Conservation (phyloP, 1,284 basidiomycete species). For the Peniophora sp. region DNA sequence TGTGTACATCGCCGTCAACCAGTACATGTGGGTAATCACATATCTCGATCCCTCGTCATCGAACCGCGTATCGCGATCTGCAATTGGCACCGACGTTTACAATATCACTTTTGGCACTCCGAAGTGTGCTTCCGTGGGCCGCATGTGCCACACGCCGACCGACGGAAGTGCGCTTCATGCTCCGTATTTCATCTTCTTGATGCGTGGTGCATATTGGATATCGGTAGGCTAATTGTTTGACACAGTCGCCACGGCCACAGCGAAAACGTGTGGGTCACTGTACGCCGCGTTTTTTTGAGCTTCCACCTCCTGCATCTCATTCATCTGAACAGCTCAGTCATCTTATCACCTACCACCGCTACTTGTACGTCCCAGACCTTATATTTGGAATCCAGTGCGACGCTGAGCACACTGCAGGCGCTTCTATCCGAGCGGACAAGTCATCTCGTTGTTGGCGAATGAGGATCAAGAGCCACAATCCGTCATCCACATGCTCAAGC, state of each 20-base stretch:
- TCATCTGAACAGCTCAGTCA: constrained; percentile 47
- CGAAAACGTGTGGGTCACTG: constrained; percentile 80
- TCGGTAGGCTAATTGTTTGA: too few relatives aligned
- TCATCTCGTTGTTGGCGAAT: constrained; percentile 81
- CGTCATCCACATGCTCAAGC: constrained; percentile 73
- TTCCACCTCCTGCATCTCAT: constrained; percentile 1
- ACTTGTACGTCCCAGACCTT: constrained; percentile 45
- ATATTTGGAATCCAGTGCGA: not conserved
- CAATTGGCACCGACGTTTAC: too few relatives aligned
- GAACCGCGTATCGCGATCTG: too few relatives aligned
- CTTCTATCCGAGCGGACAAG: constrained; percentile 83
- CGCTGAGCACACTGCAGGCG: constrained; percentile 38
- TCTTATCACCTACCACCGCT: constrained; percentile 78
- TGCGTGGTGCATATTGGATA: too few relatives aligned
- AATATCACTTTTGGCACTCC: constrained; percentile 4
- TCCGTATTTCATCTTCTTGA: constrained; percentile 1
- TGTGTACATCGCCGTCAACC: constrained; percentile 85
- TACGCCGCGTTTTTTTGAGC: constrained; percentile 28
- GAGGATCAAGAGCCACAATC: constrained; percentile 71
- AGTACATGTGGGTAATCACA: constrained; percentile 56
- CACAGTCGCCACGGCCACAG: constrained; percentile 66
- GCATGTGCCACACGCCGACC: too few relatives aligned
- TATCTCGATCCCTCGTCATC: too few relatives aligned
- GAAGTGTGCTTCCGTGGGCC: not conserved
- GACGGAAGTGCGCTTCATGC: not conserved